Conservation (phyloP, 2,329 filamentous ascomycete genomes). For the Pseudofabraea citricarpa region DNA sequence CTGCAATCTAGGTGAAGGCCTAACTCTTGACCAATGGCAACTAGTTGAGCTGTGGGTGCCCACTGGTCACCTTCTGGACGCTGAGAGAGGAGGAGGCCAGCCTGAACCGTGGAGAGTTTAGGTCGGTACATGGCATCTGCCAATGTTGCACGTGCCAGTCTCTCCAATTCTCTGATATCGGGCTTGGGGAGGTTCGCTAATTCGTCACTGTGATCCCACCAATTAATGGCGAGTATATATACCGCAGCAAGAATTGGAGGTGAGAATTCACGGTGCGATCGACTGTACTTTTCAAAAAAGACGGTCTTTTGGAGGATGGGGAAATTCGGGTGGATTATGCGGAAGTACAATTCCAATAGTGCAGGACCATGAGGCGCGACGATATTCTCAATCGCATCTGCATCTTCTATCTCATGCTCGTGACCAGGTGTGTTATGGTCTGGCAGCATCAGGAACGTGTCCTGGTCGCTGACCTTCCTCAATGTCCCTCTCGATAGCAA, state of each 20-base stretch:
- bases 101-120: slow-evolving; percentile 76
- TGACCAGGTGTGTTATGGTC: slow-evolving; percentile 69
- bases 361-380: slow-evolving; percentile 73
- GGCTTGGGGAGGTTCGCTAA: slow-evolving; percentile 62
- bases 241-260: slow-evolving; percentile 74
- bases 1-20: slow-evolving; percentile 86
- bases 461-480: slow-evolving; percentile 69
- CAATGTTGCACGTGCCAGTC: slow-evolving; percentile 67
- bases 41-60: slow-evolving; percentile 80
- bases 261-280: slow-evolving; percentile 68
- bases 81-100: slow-evolving; percentile 70
- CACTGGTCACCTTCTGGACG: slow-evolving; percentile 74
- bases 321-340: slow-evolving; percentile 73
- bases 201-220: slow-evolving; percentile 73
- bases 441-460: slow-evolving; percentile 76
- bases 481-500: slow-evolving; percentile 64
- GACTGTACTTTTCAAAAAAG: slow-evolving; percentile 73
- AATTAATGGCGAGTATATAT: slow-evolving; percentile 82
- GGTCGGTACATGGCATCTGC: slow-evolving; percentile 75
- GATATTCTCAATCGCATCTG: slow-evolving; percentile 69
- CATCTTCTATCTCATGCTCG: slow-evolving; percentile 63
- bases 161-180: slow-evolving; percentile 68
- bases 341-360: slow-evolving; percentile 77
- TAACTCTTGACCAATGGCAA: slow-evolving; percentile 81
- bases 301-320: slow-evolving; percentile 79